Conservation (phyloP, 495 filamentous ascomycete species). For the Acidiella bohemica region DNA sequence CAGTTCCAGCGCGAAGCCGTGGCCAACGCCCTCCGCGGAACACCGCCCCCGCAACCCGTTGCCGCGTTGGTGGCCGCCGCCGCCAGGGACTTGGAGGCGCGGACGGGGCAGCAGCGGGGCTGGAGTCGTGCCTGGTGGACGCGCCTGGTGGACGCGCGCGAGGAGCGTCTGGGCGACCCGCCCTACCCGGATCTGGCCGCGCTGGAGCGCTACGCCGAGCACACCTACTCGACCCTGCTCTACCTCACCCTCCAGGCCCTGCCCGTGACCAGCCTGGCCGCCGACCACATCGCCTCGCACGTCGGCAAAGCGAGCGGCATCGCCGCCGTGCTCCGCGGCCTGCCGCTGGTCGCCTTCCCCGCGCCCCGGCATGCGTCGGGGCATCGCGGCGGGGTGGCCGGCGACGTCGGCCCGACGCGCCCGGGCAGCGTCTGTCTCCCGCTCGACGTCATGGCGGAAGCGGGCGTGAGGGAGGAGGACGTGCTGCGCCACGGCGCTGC, state of each 20-base stretch:
- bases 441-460: slow-evolving; percentile 76
- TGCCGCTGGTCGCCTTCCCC: slow-evolving; percentile 74
- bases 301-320: slow-evolving; percentile 91
- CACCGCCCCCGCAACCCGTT: slow-evolving; percentile 78
- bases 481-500: slow-evolving; percentile 65
- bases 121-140: slow-evolving; percentile 72
- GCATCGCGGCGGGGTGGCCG: slow-evolving; percentile 30
- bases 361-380: slow-evolving; percentile 44
- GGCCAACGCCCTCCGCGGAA: slow-evolving; percentile 53
- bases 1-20: slow-evolving; percentile 90
- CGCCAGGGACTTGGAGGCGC: slow-evolving; percentile 44
- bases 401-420: slow-evolving; percentile 28
- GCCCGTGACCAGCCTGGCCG: slow-evolving; percentile 62
- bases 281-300: slow-evolving; percentile 86
- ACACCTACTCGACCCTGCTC: slow-evolving; percentile 84
- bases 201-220: slow-evolving; percentile 80
- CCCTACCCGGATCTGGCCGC: slow-evolving; percentile 61
- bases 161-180: slow-evolving; percentile 69
- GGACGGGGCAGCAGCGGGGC: slow-evolving; percentile 39
- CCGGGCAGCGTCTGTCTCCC: slow-evolving; percentile 66
- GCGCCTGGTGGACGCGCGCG: slow-evolving; percentile 62
- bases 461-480: slow-evolving; percentile 70
- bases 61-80: slow-evolving; percentile 68
- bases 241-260: slow-evolving; percentile 73
- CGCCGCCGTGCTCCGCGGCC: slow-evolving; percentile 62